Conservation (phyloP, 2,329 filamentous ascomycete species). For the Fusarium sp. region DNA sequence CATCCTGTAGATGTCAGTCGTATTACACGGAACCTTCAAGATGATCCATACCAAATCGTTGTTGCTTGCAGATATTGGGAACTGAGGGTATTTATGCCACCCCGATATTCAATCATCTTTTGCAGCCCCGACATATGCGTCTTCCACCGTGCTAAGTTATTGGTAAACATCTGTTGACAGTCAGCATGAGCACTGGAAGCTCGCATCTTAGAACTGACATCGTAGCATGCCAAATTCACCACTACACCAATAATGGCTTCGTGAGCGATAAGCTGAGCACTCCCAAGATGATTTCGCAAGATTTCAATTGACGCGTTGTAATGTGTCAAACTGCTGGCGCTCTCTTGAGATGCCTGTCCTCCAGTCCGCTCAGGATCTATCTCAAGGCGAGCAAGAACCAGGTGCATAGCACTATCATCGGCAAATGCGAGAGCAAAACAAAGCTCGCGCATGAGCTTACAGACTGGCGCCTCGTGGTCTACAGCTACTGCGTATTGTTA, state of each 20-base stretch:
- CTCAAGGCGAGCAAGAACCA: background rate
- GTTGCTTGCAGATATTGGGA: background rate
- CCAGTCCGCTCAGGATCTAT: background rate
- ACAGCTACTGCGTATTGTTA: background rate
- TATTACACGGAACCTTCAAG: accelerated
- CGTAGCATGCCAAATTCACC: background rate
- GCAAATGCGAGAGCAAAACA: background rate
- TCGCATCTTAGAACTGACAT: background rate
- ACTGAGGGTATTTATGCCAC: background rate
- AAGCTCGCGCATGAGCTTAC: background rate
- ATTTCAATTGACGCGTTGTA: background rate
- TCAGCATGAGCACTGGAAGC: accelerated
- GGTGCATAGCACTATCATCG: background rate
- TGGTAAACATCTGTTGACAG: background rate
- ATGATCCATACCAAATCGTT: background rate
- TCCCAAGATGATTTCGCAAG: background rate
- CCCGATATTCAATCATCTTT: background rate
- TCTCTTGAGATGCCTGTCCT: background rate
- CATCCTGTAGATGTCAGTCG: background rate
- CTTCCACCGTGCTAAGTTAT: background rate
- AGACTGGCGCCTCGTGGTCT: background rate
- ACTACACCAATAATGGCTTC: background rate
- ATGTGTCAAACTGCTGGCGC: background rate
- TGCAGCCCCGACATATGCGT: background rate
- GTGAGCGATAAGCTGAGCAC: background rate